These are phyloP conservation scores for Hanseniaspora hatyaiensis DNA, from an alignment of 805 yeast genomes.

Conservation along the genomic window DNA sequence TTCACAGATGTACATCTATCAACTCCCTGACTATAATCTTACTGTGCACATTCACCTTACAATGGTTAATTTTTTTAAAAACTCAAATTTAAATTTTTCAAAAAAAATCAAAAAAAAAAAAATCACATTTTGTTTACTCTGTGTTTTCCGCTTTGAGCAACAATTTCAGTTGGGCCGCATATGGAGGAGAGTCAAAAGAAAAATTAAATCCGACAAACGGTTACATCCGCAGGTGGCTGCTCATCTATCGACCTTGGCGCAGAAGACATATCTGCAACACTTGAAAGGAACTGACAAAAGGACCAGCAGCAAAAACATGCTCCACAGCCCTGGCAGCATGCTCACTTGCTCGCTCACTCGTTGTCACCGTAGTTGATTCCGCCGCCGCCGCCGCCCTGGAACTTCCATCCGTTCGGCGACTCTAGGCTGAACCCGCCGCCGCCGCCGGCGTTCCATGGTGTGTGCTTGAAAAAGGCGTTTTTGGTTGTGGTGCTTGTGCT, in stretches of 20 bases:
- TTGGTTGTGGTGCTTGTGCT: too few relatives aligned
- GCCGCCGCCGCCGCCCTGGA: constrained; percentile 13
- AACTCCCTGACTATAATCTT: too few relatives aligned
- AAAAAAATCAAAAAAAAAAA: background rate
- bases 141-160: background rate
- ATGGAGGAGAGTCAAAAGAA: background rate
- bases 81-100: too few relatives aligned
- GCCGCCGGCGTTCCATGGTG: constrained; percentile 12
- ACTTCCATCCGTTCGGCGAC: constrained; percentile 9
- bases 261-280: too few relatives aligned
- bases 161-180: too few relatives aligned
- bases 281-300: background rate
- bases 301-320: background rate
- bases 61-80: too few relatives aligned
- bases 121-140: constrained; percentile 3
- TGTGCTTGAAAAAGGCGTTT: too few relatives aligned
- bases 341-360: background rate
- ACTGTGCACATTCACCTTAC: too few relatives aligned
- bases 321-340: background rate
- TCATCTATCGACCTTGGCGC: too few relatives aligned
- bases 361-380: background rate
- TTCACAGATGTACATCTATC: too few relatives aligned
- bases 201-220: background rate
- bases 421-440: constrained; percentile 14
- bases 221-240: background rate